Conservation (phyloP, 495 filamentous ascomycete species). For the Glarea lozoyensis region DNA sequence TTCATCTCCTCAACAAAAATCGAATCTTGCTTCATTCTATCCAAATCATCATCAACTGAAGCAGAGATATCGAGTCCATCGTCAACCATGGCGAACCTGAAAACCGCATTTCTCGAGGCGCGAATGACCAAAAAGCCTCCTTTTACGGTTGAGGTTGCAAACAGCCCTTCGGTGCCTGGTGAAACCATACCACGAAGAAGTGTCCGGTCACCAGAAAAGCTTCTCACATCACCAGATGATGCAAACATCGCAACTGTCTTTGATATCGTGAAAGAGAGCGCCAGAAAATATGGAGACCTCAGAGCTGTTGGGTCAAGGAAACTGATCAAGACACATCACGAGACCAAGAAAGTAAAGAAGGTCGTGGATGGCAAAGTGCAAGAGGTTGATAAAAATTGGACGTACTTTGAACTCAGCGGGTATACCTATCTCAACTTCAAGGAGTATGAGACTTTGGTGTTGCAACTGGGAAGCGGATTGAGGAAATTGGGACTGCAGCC, state of each 20-base stretch:
- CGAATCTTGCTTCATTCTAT: too few species aligned
- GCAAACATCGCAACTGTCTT: conserved; percentile 48
- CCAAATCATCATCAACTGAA: too few species aligned
- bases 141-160: conserved; percentile 46
- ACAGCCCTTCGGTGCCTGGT: conserved; percentile 38
- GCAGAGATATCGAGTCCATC: too few species aligned
- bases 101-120: conserved; percentile 5
- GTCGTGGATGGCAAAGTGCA: conserved; percentile 51
- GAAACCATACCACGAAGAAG: conserved; percentile 58
- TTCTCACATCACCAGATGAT: conserved; percentile 38
- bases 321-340: conserved; percentile 48
- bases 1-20: too few species aligned
- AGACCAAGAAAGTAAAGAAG: conserved; percentile 60
- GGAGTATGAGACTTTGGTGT: conserved; percentile 46
- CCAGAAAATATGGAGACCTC: conserved; percentile 43
- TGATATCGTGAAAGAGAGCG: conserved; percentile 46
- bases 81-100: background rate
- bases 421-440: conserved; percentile 52
- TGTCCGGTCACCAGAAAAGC: conserved; percentile 39
- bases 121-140: conserved; percentile 40
- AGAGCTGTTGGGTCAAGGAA: conserved; percentile 49
- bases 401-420: conserved; percentile 52
- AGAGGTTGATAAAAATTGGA: conserved; percentile 59
- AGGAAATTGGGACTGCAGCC: conserved; percentile 44
- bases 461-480: conserved; percentile 47